Conservation (phyloP, 345 rosid species). For the Camelina hispida region DNA sequence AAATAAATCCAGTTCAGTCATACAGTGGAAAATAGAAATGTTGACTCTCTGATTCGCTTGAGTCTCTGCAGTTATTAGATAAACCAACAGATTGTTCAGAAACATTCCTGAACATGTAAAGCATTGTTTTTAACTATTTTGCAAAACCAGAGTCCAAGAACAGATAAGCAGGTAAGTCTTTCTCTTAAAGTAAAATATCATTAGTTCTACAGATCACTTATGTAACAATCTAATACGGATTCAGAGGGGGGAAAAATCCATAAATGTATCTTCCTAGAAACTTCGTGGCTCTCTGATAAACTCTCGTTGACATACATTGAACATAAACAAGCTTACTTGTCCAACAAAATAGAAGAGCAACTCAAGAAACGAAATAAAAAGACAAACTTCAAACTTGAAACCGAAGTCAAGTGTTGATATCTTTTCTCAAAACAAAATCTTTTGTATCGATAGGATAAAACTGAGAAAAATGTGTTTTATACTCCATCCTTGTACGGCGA, state of each 20-base stretch:
- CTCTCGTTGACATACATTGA: slow-evolving; percentile 41
- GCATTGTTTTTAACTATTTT: slow-evolving; percentile 24
- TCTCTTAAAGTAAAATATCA: slow-evolving; percentile 2
- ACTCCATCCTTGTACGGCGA: slow-evolving; percentile 37
- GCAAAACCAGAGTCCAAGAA: slow-evolving; percentile 24
- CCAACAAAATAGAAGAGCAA: slow-evolving; percentile 25
- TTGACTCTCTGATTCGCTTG: slow-evolving; percentile 17
- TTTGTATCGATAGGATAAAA: slow-evolving; percentile 23
- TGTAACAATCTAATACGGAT: background rate
- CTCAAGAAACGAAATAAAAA: background rate
- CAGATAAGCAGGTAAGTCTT: slow-evolving; percentile 13
- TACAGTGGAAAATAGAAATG: background rate
- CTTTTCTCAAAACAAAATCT: slow-evolving; percentile 12
- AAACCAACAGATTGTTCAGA: slow-evolving; percentile 21
- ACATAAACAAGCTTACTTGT: slow-evolving; percentile 32
- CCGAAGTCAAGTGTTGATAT: slow-evolving; percentile 23
- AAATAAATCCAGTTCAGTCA: slow-evolving; percentile 9
- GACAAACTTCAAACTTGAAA: slow-evolving; percentile 41
- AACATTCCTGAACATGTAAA: slow-evolving; percentile 25
- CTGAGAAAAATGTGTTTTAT: background rate
- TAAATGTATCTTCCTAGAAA: slow-evolving; percentile 33
- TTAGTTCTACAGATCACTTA: background rate
- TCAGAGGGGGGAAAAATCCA: background rate
- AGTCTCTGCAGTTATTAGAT: slow-evolving; percentile 17
- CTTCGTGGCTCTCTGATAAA: slow-evolving; percentile 21